Evolutionary conservation across 306 rosid species (phyloP).

Genomic region (Luffa aegyptiaca): DNA sequence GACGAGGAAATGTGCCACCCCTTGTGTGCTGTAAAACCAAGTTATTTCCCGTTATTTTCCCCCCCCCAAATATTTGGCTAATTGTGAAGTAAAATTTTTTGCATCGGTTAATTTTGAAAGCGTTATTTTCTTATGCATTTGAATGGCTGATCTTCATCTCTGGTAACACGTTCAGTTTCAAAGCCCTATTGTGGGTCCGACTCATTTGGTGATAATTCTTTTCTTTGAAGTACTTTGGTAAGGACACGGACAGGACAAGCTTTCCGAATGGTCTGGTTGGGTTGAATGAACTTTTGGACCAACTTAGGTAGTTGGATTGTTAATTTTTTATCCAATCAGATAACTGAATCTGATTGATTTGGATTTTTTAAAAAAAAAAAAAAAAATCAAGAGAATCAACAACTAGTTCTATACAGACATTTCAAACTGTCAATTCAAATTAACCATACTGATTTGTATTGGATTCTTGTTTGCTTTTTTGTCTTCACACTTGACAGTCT

Average conservation of each 20-base stretch:
- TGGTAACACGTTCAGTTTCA: background rate
- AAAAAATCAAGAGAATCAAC: too few relatives aligned
- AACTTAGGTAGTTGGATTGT: background rate
- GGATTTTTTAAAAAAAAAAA: background rate
- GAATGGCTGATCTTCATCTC: background rate
- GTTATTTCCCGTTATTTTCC: background rate
- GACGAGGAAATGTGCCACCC: background rate
- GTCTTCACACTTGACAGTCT: background rate
- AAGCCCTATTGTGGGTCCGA: background rate
- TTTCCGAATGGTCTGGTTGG: background rate
- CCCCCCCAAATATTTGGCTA: background rate
- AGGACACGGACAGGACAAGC: background rate
- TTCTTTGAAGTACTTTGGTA: background rate
- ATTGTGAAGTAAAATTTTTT: background rate
- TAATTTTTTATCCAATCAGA: background rate
- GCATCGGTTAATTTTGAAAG: background rate
- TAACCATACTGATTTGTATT: background rate
- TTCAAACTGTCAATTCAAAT: background rate
- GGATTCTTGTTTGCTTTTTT: background rate
- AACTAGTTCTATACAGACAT: background rate
- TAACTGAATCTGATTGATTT: background rate
- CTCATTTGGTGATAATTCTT: slow-evolving; percentile 8
- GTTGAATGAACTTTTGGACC: background rate
- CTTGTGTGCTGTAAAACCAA: slow-evolving; percentile 5
- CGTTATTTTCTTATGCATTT: background rate